A percentile compares a stretch with the other conserved stretches of the same genome.
phyloP scores from a whole-genome alignment of 176 grass and related monocot species.

The Coix lacrymajobi region DNA sequence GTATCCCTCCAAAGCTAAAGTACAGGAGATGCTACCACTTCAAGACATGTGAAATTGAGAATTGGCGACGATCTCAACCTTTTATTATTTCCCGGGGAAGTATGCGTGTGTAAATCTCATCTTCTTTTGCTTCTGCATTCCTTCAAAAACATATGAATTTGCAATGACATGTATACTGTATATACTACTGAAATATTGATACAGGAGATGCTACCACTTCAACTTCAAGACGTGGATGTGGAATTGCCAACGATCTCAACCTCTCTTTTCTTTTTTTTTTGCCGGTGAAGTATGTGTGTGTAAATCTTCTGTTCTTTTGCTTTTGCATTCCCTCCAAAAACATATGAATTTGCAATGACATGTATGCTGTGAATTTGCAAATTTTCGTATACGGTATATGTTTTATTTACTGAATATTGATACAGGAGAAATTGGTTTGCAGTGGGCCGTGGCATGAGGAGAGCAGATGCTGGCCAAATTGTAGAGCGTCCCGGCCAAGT shows the following conservation, averaged over 20 bases:
- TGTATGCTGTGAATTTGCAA: too few species aligned
- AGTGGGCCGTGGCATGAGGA: background rate
- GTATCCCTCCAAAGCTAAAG: too few species aligned
- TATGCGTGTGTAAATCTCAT: background rate
- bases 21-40: background rate
- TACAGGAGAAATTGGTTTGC: background rate
- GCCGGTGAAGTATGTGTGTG: background rate
- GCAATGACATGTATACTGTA: background rate
- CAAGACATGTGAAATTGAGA: background rate
- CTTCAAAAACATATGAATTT: background rate
- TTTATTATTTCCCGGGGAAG: background rate
- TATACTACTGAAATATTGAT: background rate
- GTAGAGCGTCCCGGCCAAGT: background rate
- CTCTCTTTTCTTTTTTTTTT: background rate
- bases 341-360: background rate
- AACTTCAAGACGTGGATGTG: background rate
- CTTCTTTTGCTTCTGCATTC: background rate
- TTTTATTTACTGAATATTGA: background rate
- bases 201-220: background rate
- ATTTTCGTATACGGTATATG: background rate
- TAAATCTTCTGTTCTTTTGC: background rate
- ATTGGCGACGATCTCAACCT: background rate
- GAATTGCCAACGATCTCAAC: background rate
- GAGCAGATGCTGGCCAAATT: background rate
- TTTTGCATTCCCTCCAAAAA: background rate